Percentiles rank a stretch among this genome's conserved stretches.
These are phyloP conservation scores for Marvania coccoides DNA, from an alignment of 139 green algal species.

Conservation along the genomic window DNA sequence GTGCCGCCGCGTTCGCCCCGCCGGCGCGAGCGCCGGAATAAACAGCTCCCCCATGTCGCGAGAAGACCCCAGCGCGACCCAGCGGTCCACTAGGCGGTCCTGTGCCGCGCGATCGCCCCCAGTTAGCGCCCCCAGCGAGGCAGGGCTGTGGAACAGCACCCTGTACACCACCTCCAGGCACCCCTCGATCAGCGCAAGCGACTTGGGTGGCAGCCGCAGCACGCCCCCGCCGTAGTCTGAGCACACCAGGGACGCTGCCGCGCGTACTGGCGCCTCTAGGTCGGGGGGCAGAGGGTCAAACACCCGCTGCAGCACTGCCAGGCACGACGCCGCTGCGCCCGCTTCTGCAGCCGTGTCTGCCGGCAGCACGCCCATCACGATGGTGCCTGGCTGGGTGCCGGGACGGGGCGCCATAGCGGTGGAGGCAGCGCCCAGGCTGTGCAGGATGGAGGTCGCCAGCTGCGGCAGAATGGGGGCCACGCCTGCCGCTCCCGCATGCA, in stretches of 20 bases:
- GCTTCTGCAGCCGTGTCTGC: constrained; percentile 4
- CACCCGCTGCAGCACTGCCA: constrained; percentile 4
- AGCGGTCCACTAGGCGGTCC: constrained; percentile 10
- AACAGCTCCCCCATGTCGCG: constrained; percentile 23
- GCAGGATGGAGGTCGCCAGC: neutral
- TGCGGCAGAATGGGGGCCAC: constrained; percentile 3
- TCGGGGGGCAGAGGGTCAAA: neutral
- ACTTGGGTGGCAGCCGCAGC: constrained; percentile 1
- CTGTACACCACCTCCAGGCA: constrained; percentile 16
- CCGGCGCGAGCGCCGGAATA: constrained; percentile 9
- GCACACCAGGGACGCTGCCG: constrained; percentile 6
- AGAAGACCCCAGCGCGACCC: neutral
- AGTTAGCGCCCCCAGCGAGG: neutral
- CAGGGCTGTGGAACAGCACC: constrained; percentile 12
- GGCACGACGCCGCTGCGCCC: neutral
- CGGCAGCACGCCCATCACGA: neutral
- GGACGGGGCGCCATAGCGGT: neutral
- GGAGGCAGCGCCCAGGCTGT: neutral
- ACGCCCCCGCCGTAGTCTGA: constrained; percentile 6
- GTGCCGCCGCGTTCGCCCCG: constrained; percentile 12
- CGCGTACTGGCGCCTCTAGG: constrained; percentile 13
- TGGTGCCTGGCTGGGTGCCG: neutral
- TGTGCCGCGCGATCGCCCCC: neutral
- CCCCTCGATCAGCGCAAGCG: constrained; percentile 37
- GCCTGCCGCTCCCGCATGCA: constrained; percentile 32